Evolutionary conservation across 345 rosid genomes (phyloP).

Genomic region (Eucalyptus microcorys): DNA sequence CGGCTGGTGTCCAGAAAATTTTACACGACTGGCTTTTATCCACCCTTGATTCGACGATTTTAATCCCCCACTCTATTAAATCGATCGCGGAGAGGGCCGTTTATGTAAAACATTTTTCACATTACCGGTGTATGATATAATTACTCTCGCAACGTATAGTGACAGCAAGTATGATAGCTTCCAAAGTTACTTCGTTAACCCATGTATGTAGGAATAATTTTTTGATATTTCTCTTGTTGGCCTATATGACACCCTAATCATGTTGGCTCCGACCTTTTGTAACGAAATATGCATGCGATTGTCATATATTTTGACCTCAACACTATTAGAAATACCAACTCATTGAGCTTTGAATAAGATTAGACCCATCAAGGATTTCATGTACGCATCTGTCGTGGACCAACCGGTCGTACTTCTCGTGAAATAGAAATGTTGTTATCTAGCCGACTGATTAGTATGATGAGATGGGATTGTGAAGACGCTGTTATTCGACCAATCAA

Average conservation of each 20-base stretch:
- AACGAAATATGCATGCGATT: neutral
- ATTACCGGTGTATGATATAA: neutral
- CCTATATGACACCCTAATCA: neutral
- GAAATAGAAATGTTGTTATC: neutral
- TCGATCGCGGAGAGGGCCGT: neutral
- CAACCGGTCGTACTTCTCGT: neutral
- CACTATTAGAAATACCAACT: neutral
- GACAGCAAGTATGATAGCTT: neutral
- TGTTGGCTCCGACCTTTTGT: neutral
- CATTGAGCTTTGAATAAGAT: neutral
- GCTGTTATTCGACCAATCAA: neutral
- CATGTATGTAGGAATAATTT: neutral
- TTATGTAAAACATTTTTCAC: neutral
- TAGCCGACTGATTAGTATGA: neutral
- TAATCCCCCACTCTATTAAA: neutral
- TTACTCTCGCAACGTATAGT: neutral
- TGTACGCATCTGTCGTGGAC: neutral
- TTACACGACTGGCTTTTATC: neutral
- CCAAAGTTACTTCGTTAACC: neutral
- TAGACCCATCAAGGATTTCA: neutral
- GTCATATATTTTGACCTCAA: neutral
- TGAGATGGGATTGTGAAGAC: neutral
- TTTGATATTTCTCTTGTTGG: neutral
- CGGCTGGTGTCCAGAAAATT: neutral
- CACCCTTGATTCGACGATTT: neutral